Conservation (phyloP, 495 filamentous ascomycete genomes). For the Xylona heveae region DNA sequence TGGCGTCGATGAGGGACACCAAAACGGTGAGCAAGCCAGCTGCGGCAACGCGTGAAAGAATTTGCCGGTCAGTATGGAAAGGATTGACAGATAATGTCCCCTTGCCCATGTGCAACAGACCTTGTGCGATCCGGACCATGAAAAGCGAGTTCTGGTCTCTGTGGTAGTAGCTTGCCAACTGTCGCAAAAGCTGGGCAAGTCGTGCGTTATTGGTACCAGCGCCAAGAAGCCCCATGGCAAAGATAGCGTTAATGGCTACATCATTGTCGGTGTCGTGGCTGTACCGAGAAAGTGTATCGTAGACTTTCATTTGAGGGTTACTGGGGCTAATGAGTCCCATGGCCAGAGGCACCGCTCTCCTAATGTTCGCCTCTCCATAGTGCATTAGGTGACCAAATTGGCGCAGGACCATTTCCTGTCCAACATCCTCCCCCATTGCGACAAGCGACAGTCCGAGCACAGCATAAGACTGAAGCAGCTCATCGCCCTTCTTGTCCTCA, state of each 20-base stretch:
- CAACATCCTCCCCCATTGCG: slow-evolving; percentile 95
- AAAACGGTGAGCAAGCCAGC: slow-evolving; percentile 80
- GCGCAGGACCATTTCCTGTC: slow-evolving; percentile 94
- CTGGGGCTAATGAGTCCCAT: slow-evolving; percentile 93
- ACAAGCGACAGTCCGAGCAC: slow-evolving; percentile 86
- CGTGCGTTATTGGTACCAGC: slow-evolving; percentile 97
- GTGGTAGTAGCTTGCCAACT: slow-evolving; percentile 95
- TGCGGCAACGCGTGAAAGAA: slow-evolving; percentile 77
- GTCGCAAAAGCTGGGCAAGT: slow-evolving; percentile 79
- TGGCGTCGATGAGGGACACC: slow-evolving; percentile 81
- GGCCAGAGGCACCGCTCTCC: slow-evolving; percentile 86
- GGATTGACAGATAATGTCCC: slow-evolving; percentile 87
- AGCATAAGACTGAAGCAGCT: slow-evolving; percentile 86
- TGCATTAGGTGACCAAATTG: slow-evolving; percentile 99
- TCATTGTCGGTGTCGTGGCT: slow-evolving; percentile 98
- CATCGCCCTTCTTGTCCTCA: slow-evolving; percentile 81
- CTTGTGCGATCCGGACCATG: slow-evolving; percentile 98
- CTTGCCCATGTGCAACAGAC: slow-evolving; percentile 97
- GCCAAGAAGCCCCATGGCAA: slow-evolving; percentile 94
- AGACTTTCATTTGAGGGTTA: slow-evolving; percentile 99
- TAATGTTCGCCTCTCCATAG: slow-evolving; percentile 93
- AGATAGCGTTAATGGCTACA: slow-evolving; percentile 94
- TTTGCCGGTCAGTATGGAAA: slow-evolving; percentile 95
- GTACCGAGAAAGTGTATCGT: slow-evolving; percentile 95
- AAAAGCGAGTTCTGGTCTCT: slow-evolving; percentile 87